Conservation (phyloP, 768 basidiomycete species). For the Tremella mesenterica region DNA sequence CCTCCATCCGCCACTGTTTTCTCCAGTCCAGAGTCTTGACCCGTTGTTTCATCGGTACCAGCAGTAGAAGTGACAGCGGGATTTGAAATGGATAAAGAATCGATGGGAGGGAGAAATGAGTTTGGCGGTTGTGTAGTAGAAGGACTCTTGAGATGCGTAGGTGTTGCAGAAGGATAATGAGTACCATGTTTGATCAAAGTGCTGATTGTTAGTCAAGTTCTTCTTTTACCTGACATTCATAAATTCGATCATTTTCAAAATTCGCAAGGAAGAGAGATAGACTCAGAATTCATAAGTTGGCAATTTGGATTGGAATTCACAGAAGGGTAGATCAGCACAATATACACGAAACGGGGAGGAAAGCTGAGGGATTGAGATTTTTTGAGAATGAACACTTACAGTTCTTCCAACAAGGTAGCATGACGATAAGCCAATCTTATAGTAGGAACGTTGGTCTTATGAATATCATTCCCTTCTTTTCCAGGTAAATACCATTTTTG, state of each 20-base stretch:
- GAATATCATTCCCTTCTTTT: slow-evolving; percentile 85
- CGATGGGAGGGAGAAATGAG: slow-evolving; percentile 1
- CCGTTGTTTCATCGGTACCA: background rate
- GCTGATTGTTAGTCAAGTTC: slow-evolving; percentile 9
- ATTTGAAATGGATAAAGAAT: background rate
- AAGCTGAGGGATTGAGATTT: too few species aligned
- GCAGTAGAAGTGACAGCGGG: background rate
- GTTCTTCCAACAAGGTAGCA: slow-evolving; percentile 75
- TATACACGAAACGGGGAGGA: background rate
- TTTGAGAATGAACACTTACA: slow-evolving; percentile 46
- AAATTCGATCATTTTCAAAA: too few species aligned
- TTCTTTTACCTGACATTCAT: background rate
- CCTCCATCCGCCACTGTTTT: too few species aligned
- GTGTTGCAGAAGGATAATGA: slow-evolving; percentile 26
- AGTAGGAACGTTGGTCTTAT: slow-evolving; percentile 99
- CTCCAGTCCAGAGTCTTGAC: background rate
- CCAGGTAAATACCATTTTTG: slow-evolving; percentile 89
- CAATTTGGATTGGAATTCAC: too few species aligned
- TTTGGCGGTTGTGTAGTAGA: slow-evolving; percentile 11
- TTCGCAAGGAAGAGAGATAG: too few species aligned
- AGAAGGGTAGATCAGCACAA: background rate
- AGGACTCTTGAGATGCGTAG: slow-evolving; percentile 20
- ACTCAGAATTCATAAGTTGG: too few species aligned
- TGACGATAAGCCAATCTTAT: slow-evolving; percentile 84
- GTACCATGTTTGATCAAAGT: slow-evolving; percentile 34